Conservation (phyloP, 176 grass and related monocot genomes). For the Hordeum marinum region DNA sequence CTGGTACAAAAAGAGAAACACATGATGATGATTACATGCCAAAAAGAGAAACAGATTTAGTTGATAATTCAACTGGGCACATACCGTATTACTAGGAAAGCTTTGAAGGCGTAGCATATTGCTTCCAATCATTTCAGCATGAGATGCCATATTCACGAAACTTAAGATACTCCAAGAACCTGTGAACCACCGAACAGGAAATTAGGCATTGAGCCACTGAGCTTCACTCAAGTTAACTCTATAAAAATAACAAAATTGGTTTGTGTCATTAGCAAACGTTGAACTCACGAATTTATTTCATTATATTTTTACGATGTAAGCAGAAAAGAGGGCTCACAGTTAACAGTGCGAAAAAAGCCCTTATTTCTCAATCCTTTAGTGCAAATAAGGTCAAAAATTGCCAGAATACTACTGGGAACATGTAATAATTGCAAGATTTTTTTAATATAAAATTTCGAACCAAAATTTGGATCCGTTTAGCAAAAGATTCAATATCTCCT, state of each 20-base stretch:
- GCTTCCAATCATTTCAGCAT: conserved; percentile 27
- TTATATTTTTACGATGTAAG: neutral
- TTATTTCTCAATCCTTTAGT: too few species aligned
- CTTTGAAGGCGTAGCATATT: conserved; percentile 33
- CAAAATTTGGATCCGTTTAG: too few species aligned
- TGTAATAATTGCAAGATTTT: too few species aligned
- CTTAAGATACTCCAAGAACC: neutral
- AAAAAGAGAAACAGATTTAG: neutral
- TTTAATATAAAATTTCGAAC: too few species aligned
- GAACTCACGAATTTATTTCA: neutral
- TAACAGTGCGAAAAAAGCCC: too few species aligned
- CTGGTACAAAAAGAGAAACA: conserved; percentile 13
- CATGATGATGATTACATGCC: neutral
- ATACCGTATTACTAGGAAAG: conserved; percentile 45
- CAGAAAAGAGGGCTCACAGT: too few species aligned
- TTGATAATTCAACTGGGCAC: neutral
- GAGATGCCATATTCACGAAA: conserved; percentile 33
- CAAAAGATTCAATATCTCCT: too few species aligned
- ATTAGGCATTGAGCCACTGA: neutral
- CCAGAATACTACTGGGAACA: too few species aligned
- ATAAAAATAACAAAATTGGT: neutral
- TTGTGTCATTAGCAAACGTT: neutral
- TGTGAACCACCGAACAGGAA: conserved; percentile 5
- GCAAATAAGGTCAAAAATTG: too few species aligned
- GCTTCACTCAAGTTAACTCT: neutral